Evolutionary conservation across 352 stramenopile genomes (phyloP).

Genomic region (Aphanomyces stellatus): DNA sequence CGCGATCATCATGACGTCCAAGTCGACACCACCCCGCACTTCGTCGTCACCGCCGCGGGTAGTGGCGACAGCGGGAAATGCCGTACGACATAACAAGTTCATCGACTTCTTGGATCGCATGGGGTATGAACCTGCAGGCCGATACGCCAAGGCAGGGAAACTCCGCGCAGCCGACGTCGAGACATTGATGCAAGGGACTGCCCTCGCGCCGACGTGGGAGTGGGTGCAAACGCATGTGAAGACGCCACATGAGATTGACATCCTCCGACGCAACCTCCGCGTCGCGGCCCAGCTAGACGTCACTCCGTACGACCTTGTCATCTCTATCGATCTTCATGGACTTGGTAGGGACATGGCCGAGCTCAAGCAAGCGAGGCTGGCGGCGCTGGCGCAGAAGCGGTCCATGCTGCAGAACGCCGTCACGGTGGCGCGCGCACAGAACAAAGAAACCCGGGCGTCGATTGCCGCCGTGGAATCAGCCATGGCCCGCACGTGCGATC

Average conservation of each 20-base stretch:
- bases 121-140: not conserved
- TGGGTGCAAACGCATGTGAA: slow-evolving; percentile 11
- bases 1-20: slow-evolving; percentile 25
- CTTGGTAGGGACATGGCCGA: not conserved
- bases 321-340: not conserved
- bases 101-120: not conserved
- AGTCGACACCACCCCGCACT: not conserved
- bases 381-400: slow-evolving; percentile 12
- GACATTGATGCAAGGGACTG: slow-evolving; percentile 7
- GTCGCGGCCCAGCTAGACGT: not conserved
- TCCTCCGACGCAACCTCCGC: slow-evolving; percentile 9
- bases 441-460: not conserved
- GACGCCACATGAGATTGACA: not conserved
- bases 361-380: not conserved
- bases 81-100: not conserved
- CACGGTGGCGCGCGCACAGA: not conserved
- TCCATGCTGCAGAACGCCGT: not conserved
- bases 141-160: not conserved
- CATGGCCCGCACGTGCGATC: not conserved
- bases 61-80: not conserved
- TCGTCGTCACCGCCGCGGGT: too few species aligned
- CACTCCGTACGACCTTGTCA: not conserved
- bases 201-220: not conserved
- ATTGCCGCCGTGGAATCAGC: not conserved
- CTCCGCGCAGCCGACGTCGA: slow-evolving; percentile 4